Evolutionary conservation across 306 rosid species (phyloP), one percentile per base, ranked within the genome.

Genomic region (Fragaria ananassa): DNA sequence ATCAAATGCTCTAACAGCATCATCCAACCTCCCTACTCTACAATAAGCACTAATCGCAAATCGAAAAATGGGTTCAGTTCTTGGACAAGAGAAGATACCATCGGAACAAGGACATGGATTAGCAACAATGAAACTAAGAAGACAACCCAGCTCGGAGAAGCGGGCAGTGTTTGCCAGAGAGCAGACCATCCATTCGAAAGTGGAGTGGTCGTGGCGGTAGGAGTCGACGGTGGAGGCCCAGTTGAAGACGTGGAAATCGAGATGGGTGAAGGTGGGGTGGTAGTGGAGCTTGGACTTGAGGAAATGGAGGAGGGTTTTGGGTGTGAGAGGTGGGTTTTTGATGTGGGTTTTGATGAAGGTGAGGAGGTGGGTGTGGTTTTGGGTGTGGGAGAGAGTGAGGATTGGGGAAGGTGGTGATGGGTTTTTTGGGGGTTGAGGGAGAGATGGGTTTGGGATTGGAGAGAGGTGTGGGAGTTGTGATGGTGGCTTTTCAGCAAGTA

Each of bases 161-260:
- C 97, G 96, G 56, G 82, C 82, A 10, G 93, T 56, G 78, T 79
- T 17, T 7, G 91, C 83, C 41, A 93, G 96, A n/a, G 93, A 73
- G 41, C 83, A 88, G 10, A 85, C 85, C 97, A 91, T 93, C 97
- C 97, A 93, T 39, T 87, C 84, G 62, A 89, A 88, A 6, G 96
- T 89, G 35, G 85, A 29, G 80, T 91, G 98, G 45, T 84, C 88
- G 53, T 93, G 98, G 83, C 93, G 91, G 81, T 77, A 93, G 45
- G 98, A 89, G 78, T 91, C 97, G 1, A 91, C 19, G 34, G 97
- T 39, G 53, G 95, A 79, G 42, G 92, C 98, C 98, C 98, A 93
- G 2, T 69, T 81, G 89, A 91, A 93, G 88, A 93, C 76, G 72
- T 91, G 96, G 75, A 93, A 93, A 68, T 93, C 98, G 39, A 80